Conservation (phyloP, 495 filamentous ascomycete genomes). For the Penicillium paxilli region DNA sequence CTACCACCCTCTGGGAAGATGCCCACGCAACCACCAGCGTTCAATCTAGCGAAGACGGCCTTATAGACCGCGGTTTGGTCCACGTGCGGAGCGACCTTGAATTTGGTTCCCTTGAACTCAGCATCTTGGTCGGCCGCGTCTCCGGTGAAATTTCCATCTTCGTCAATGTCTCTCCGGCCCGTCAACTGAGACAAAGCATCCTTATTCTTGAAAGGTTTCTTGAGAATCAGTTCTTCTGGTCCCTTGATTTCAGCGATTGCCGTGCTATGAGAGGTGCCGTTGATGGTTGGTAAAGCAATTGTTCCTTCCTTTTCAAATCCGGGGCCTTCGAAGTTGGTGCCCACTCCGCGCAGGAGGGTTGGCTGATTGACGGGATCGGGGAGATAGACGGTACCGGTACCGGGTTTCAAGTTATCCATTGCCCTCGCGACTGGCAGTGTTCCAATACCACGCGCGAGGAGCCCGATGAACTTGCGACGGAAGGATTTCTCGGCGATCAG, state of each 20-base stretch:
- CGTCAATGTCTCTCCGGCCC: constrained; percentile 64
- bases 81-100: constrained; percentile 88
- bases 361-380: constrained; percentile 84
- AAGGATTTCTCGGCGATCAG: constrained; percentile 96
- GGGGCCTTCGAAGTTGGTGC: constrained; percentile 78
- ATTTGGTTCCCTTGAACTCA: constrained; percentile 73
- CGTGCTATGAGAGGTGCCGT: constrained; percentile 72
- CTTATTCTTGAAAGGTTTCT: constrained; percentile 77
- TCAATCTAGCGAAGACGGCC: constrained; percentile 82
- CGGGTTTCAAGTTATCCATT: constrained; percentile 82
- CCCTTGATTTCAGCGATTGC: constrained; percentile 79
- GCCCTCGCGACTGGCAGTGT: constrained; percentile 87
- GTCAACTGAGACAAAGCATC: constrained; percentile 76
- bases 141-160: constrained; percentile 55
- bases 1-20: constrained; percentile 98
- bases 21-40: constrained; percentile 83
- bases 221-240: constrained; percentile 78
- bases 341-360: constrained; percentile 78
- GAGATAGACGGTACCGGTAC: constrained; percentile 81
- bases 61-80: constrained; percentile 93
- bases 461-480: constrained; percentile 81
- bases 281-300: constrained; percentile 80
- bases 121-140: constrained; percentile 39
- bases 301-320: constrained; percentile 77
- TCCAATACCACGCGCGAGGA: constrained; percentile 73